phyloP scores from a whole-genome alignment of 306 rosid genomes.

The Fagus crenata region DNA sequence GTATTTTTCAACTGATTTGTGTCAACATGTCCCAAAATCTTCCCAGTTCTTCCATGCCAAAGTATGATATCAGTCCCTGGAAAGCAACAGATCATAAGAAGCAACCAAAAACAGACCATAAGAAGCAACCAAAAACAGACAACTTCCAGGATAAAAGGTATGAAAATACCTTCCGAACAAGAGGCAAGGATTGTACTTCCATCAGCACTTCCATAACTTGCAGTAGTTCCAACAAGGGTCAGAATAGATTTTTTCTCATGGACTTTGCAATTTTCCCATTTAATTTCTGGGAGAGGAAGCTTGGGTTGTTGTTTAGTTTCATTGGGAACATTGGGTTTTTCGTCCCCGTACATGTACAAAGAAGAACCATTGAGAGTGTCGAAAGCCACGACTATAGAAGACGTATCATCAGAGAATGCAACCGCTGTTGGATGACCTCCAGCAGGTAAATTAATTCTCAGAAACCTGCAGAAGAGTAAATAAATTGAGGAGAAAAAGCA shows the following conservation, averaged over 20 bases:
- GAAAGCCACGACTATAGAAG: slow-evolving; percentile 77
- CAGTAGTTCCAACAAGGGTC: slow-evolving; percentile 71
- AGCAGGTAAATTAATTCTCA: slow-evolving; percentile 77
- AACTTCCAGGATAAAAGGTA: slow-evolving; percentile 14
- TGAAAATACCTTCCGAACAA: slow-evolving; percentile 89
- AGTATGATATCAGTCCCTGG: slow-evolving; percentile 87
- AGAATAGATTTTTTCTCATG: slow-evolving; percentile 75
- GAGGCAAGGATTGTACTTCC: slow-evolving; percentile 87
- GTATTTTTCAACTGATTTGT: slow-evolving; percentile 93
- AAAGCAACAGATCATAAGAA: slow-evolving; percentile 25
- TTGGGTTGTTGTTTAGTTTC: slow-evolving; percentile 63
- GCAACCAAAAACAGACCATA: slow-evolving; percentile 24
- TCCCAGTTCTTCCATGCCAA: slow-evolving; percentile 97
- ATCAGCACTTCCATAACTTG: slow-evolving; percentile 90
- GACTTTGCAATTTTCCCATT: slow-evolving; percentile 85
- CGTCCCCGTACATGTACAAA: slow-evolving; percentile 90
- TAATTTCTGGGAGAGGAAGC: slow-evolving; percentile 93
- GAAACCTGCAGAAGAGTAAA: slow-evolving; percentile 60
- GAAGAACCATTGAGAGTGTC: slow-evolving; percentile 68
- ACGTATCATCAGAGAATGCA: slow-evolving; percentile 61
- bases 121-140: slow-evolving; percentile 29
- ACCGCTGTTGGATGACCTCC: slow-evolving; percentile 92
- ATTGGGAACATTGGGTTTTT: slow-evolving; percentile 51
- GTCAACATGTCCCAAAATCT: slow-evolving; percentile 81
- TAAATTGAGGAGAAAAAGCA: slow-evolving; percentile 7